A percentile compares a stretch with the other conserved stretches of the same genome.
phyloP scores from a whole-genome alignment of 2,329 filamentous ascomycete genomes.

The Aureobasidium namibiae region DNA sequence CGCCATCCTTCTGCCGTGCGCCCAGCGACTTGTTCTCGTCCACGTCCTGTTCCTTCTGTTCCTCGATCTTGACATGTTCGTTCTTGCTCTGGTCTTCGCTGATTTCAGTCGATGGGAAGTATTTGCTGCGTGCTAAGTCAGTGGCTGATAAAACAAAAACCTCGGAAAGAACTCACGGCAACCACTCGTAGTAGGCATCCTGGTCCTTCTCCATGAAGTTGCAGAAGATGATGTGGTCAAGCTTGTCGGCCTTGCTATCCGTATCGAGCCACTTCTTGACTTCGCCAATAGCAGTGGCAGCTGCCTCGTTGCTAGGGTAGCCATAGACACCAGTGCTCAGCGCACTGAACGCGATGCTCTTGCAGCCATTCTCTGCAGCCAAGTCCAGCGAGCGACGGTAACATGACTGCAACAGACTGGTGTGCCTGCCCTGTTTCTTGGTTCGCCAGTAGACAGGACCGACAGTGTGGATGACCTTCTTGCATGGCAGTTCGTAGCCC shows the following conservation, averaged over 20 bases:
- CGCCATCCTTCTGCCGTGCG: too few relatives aligned
- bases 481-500: conserved; percentile 66
- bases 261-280: conserved; percentile 48
- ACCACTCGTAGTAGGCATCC: conserved; percentile 56
- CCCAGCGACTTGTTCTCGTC: neutral
- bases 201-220: conserved; percentile 74
- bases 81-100: conserved; percentile 6
- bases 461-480: conserved; percentile 81
- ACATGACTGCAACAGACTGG: conserved; percentile 48
- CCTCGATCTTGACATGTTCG: neutral
- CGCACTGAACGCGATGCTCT: conserved; percentile 71
- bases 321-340: conserved; percentile 88
- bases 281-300: conserved; percentile 58
- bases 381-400: conserved; percentile 65
- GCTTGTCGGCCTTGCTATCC: conserved; percentile 29
- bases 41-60: neutral
- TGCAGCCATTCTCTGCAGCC: conserved; percentile 58
- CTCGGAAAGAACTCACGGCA: conserved; percentile 63
- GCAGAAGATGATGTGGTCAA: conserved; percentile 77
- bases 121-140: conserved; percentile 27
- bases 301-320: conserved; percentile 69
- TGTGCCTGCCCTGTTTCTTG: conserved; percentile 30
- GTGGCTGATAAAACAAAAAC: neutral
- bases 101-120: conserved; percentile 40
- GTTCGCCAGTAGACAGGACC: conserved; percentile 63